phyloP scores from a whole-genome alignment of 805 yeast genomes.

The Candida hungchunana region DNA sequence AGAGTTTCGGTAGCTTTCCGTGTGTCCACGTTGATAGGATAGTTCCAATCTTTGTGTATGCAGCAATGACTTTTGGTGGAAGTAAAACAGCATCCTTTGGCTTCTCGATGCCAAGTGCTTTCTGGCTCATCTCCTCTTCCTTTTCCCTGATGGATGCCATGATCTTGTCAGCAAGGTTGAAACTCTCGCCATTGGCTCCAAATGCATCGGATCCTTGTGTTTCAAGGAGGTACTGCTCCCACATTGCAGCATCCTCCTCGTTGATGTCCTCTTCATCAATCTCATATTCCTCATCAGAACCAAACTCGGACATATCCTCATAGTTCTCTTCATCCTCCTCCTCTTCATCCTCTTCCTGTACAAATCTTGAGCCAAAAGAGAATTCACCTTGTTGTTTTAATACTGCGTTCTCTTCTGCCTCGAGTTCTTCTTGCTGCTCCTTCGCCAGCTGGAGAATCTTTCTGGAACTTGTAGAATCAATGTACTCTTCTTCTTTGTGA shows the following conservation, averaged over 20 bases:
- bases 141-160: constrained; percentile 84
- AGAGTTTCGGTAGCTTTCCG: constrained; percentile 94
- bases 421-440: constrained; percentile 90
- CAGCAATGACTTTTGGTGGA: constrained; percentile 95
- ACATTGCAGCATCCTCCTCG: constrained; percentile 79
- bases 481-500: constrained; percentile 51
- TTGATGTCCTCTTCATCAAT: constrained; percentile 61
- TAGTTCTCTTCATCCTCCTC: constrained; percentile 34
- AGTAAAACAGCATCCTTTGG: constrained; percentile 72
- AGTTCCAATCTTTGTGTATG: constrained; percentile 87
- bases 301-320: constrained; percentile 45
- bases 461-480: constrained; percentile 80
- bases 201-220: constrained; percentile 31
- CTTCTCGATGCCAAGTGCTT: constrained; percentile 32
- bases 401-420: constrained; percentile 50
- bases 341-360: constrained; percentile 42
- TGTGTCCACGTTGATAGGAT: constrained; percentile 86
- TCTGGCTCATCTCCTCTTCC: constrained; percentile 37
- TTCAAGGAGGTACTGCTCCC: constrained; percentile 65
- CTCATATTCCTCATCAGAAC: constrained; percentile 48
- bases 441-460: constrained; percentile 85
- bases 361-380: constrained; percentile 32
- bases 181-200: constrained; percentile 38
- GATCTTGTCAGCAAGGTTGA: constrained; percentile 87
- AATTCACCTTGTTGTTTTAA: constrained; percentile 26